Evolutionary conservation across 306 rosid species (phyloP), one percentile per base, ranked within the genome.

Genomic region (Vicia faba): DNA sequence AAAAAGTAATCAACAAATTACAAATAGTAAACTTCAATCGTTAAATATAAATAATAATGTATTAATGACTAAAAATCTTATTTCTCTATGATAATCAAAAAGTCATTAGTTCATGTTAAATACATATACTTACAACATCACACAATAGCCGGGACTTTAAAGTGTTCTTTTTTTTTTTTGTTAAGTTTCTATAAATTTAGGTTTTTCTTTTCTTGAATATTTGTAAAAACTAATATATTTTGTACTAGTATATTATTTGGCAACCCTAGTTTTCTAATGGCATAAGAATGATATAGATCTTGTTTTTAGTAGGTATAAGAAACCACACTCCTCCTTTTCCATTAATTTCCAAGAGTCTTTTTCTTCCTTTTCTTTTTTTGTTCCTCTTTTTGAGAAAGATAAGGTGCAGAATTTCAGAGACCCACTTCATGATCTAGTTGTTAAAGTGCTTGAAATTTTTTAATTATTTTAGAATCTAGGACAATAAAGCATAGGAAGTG

Each of bases 381-480:
- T 64, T 69, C 55, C 65, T 19, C 74, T 76, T 76, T 66, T 33
- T 41, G 26, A 72, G 81, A 76, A 68, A 36, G 73, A 65, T 53
- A 73, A 62, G 68, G 70, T 64, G 72, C 65, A 57, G 3, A 48
- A 69, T 74, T 79, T 73, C 28, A 38, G 50, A 62, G 83, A 69
- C 64, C 69, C 59, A 69, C 79, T 57, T 56, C 45, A 63, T 69
- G 73, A 68, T 73, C 51, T 64, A 67, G 79, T 58, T 18, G 61
- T 16, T n/a, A 57, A 60, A 73, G 69, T 43, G 60, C 33, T 55
- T 50, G 48, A 65, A 67, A 4, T 54, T 15, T 16, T 54, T 15
- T 16, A 72, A 73, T 78, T 38, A 69, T 61, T 78, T 44, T 54
- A 73, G 75, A 68, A 73, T 72, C 75, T 68, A 53, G 75, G 75